Percentiles rank a stretch among this genome's conserved stretches.
These are phyloP conservation scores for Ploettnerulaceae sp. DNA, from an alignment of 2,329 filamentous ascomycete species.

Conservation along the genomic window DNA sequence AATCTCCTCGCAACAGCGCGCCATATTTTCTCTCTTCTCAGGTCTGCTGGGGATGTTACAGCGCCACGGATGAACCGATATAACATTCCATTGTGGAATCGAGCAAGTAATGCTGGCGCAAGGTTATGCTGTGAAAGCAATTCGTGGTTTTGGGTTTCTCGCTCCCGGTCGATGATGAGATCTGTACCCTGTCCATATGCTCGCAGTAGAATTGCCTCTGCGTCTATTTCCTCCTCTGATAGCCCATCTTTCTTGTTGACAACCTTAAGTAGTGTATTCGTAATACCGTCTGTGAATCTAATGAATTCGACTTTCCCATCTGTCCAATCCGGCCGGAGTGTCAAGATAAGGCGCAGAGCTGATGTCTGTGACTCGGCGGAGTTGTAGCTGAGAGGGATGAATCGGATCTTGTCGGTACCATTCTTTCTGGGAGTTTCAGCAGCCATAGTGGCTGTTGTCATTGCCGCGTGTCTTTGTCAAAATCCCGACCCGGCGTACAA, in stretches of 20 bases:
- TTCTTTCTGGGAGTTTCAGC: constrained; percentile 6
- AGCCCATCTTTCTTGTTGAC: constrained; percentile 64
- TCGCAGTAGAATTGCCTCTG: constrained; percentile 79
- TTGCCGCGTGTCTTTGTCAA: constrained; percentile 8
- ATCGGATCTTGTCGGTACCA: constrained; percentile 41
- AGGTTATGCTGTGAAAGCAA: constrained; percentile 78
- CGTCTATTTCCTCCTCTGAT: constrained; percentile 72
- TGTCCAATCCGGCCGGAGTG: constrained; percentile 80
- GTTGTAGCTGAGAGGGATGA: constrained; percentile 75
- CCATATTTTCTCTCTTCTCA: constrained; percentile 72
- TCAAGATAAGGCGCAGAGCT: constrained; percentile 71
- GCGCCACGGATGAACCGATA: constrained; percentile 85
- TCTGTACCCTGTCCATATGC: constrained; percentile 95
- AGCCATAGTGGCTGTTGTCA: constrained; percentile 5
- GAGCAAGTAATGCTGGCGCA: constrained; percentile 80
- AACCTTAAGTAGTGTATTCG: constrained; percentile 85
- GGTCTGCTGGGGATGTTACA: constrained; percentile 74
- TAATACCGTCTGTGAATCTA: constrained; percentile 96
- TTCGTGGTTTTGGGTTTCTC: constrained; percentile 75
- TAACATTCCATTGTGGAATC: constrained; percentile 93
- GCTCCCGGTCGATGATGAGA: constrained; percentile 90
- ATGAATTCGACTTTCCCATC: constrained; percentile 77
- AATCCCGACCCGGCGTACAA: too few relatives aligned
- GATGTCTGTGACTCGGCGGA: constrained; percentile 71
- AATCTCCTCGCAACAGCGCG: constrained; percentile 77